Evolutionary conservation across 148 eudicot genomes (phyloP), one percentile per base, ranked within the genome.

Genomic region (Persicaria maculosa): DNA sequence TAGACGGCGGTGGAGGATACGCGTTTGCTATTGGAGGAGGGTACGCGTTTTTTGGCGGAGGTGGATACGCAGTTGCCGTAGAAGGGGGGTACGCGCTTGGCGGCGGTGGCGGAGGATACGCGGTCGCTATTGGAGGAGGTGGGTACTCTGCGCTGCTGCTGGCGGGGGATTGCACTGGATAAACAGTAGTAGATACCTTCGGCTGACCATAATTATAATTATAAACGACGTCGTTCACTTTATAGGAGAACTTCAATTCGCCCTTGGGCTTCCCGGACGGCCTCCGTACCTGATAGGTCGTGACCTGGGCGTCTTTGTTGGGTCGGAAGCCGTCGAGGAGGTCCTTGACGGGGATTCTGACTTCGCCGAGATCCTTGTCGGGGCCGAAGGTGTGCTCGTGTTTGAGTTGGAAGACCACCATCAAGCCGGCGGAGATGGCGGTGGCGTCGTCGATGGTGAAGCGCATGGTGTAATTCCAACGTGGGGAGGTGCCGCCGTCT

Each of bases 351-450:
- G 86, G 78, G 6, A 85, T 84, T 7, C 71, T 72, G 20, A 88
- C 84, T 55, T 82, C 89, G 0, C 89, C 89, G 1, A 88, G 31
- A 1, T 84, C 87, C 22, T 85, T 88, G 73, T 85, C 91, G 16
- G 81, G 81, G 7, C 83, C 78, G 44, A 87, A 52, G 22, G 69
- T 69, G 12, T 79, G 77, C 53, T 83, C 85, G 31, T 80, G 86
- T 9, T 77, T 73, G 9, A 87, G 64, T 22, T 74, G 59, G 9
- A 85, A 80, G 12, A 79, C 62, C 4, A 87, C 20, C 36, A 40
- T 69, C 75, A 58, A 79, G 6, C 71, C 74, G 0, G 79, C 50
- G 20, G 58, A 40, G 1, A 58, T 7, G 16, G 80, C 79, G 3
- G 43, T 65, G 0, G 25, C 43, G 7, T 87, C 91, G 4, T 85